Conservation (phyloP, 23 red algal species). For the Gracilaria gracilis region DNA sequence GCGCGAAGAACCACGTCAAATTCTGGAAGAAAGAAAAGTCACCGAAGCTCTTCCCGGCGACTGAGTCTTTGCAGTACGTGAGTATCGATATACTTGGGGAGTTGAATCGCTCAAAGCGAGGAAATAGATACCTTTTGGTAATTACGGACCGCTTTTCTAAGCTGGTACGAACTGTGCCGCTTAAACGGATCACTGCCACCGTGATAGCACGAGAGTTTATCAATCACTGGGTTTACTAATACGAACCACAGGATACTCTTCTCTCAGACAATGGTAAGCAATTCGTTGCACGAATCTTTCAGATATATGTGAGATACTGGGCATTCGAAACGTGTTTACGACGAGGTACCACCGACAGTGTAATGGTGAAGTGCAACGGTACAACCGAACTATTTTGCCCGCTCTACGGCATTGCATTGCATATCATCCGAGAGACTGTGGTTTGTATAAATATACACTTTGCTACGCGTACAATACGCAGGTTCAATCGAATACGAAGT, state of each 20-base stretch:
- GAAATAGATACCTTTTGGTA: constrained; percentile 32
- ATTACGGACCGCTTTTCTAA: constrained; percentile 42
- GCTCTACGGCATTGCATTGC: background rate
- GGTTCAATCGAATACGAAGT: background rate
- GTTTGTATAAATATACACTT: background rate
- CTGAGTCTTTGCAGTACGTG: background rate
- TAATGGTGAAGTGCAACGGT: constrained; percentile 53
- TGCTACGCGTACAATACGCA: background rate
- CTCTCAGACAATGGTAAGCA: constrained; percentile 43
- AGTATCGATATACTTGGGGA: constrained; percentile 25
- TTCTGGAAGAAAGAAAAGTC: background rate
- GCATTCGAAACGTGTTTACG: constrained; percentile 30
- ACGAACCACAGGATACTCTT: background rate
- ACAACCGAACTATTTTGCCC: constrained; percentile 14
- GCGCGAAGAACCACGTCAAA: constrained; percentile 18
- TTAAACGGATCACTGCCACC: constrained; percentile 11
- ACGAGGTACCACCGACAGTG: constrained; percentile 36
- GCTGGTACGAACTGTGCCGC: constrained; percentile 19
- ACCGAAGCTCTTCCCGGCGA: constrained; percentile 34
- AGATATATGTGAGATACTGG: constrained; percentile 34
- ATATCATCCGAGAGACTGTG: background rate
- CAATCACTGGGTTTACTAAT: background rate
- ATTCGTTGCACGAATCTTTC: constrained; percentile 32
- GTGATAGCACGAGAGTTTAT: constrained; percentile 10
- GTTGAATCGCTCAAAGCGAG: background rate